Evolutionary conservation across 1,139 yeast species (phyloP), one percentile per base, ranked within the genome.

Genomic region (Saccharomyces pastorianus): DNA sequence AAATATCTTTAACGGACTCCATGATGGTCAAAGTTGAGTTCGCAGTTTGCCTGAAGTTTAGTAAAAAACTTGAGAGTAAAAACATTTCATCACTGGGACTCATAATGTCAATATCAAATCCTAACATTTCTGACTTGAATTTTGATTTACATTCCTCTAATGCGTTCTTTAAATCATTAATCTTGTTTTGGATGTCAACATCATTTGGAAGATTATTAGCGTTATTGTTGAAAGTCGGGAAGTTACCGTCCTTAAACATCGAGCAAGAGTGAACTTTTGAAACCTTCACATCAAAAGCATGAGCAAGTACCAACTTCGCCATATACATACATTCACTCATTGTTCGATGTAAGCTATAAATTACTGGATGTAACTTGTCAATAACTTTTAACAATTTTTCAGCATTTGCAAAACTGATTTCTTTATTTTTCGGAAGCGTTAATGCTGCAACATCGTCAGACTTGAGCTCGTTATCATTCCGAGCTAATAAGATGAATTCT

Each of bases 21-120:
- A 76, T 61, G 46, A 76, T 55, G 13, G 62, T 59, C 23, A 72
- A 64, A 5, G 73, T 62, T 2, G 68, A 58, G 34, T 70, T 65
- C 0, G 76, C 69, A 27, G 71, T 65, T 58, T 76, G 76, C 56
- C 78, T 71, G 49, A 76, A 67, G 59, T 78, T 78, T 65, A 78
- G 71, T 28, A 78, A 56, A 59, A 77, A 78, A 0, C 80, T 76
- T 0, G 82, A 76, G 6, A 78, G 55, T 27, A 78, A 59, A 57
- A 78, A 78, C 68, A 76, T 71, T 59, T 78, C 80, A 56, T 77
- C 81, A 53, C 75, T 71, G 8, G 81, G 80, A 49, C 73, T 66
- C 2, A 77, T 60, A 34, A 71, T 58, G 48, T 66, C 66, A 9
- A 61, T 59, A 44, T 65, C 60, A n/a, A 68, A 46, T n/a, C 56